A percentile compares a stretch with the other conserved stretches of the same genome.
These are phyloP conservation scores for Tetracladium marchalianum DNA, from an alignment of 495 filamentous ascomycete genomes.

Conservation along the genomic window DNA sequence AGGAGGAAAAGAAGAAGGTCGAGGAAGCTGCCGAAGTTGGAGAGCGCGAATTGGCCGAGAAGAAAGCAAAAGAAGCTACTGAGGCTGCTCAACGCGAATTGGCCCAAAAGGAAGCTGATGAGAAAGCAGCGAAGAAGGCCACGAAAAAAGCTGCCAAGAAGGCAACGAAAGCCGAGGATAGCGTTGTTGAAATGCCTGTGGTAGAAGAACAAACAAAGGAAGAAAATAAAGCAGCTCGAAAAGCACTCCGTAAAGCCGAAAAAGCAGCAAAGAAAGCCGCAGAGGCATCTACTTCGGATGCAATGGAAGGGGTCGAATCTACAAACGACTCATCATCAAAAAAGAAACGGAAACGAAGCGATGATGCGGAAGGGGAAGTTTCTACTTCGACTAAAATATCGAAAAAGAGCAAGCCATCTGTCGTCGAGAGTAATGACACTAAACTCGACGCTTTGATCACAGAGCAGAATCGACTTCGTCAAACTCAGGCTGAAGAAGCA, in stretches of 20 bases:
- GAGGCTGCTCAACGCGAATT: background rate
- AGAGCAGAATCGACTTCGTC: background rate
- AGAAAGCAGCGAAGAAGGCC: background rate
- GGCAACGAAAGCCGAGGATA: slow-evolving; percentile 17
- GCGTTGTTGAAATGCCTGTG: slow-evolving; percentile 8
- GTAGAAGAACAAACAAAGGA: slow-evolving; percentile 3
- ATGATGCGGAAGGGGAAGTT: background rate
- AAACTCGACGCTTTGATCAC: slow-evolving; percentile 3
- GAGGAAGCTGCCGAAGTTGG: background rate
- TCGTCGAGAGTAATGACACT: slow-evolving; percentile 7
- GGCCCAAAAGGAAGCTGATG: background rate
- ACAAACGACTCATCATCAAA: background rate
- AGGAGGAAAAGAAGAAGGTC: background rate
- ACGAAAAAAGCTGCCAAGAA: slow-evolving; percentile 9
- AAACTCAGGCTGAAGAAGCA: background rate
- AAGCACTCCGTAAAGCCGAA: background rate
- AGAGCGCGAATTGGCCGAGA: background rate
- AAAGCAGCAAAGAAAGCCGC: background rate
- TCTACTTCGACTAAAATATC: background rate
- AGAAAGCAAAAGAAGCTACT: background rate
- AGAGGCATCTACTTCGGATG: background rate
- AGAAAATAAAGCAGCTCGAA: slow-evolving; percentile 3
- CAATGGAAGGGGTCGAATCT: background rate
- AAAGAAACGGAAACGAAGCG: background rate
- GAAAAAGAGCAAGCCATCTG: slow-evolving; percentile 14